Conservation (phyloP, 345 rosid genomes). For the Adansonia digitata region DNA sequence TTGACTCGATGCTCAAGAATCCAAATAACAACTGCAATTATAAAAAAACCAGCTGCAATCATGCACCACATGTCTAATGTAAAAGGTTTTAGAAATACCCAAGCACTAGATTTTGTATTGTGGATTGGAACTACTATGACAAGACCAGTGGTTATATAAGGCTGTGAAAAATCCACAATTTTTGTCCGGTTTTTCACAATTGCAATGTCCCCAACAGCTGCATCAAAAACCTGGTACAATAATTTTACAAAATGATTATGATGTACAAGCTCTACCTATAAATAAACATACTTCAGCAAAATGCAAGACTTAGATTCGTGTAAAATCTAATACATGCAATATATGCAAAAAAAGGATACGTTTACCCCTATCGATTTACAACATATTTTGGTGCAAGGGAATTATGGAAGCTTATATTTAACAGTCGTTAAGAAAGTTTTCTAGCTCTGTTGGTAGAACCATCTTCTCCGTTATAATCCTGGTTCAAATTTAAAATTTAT, state of each 20-base stretch:
- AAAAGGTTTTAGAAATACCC: conserved; percentile 80
- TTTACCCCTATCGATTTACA: not conserved
- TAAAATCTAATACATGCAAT: not conserved
- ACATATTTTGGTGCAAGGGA: not conserved
- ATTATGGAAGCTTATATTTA: not conserved
- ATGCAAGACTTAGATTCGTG: not conserved
- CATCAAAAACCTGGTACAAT: conserved; percentile 56
- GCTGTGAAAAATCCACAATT: conserved; percentile 70
- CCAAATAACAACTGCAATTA: conserved; percentile 67
- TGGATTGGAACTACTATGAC: conserved; percentile 56
- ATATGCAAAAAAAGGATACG: not conserved
- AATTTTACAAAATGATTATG: conserved; percentile 5
- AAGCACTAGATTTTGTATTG: conserved; percentile 33
- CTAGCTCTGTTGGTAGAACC: not conserved
- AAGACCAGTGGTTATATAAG: conserved; percentile 65
- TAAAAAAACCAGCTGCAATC: conserved; percentile 43
- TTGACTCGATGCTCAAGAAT: conserved; percentile 78
- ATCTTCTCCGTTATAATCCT: not conserved
- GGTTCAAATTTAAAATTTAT: not conserved
- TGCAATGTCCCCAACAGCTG: conserved; percentile 63
- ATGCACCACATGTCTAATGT: conserved; percentile 54
- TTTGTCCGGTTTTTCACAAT: conserved; percentile 53
- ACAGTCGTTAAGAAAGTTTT: not conserved
- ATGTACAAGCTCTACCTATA: not conserved
- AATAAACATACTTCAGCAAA: conserved; percentile 1